Percentiles rank a stretch among this genome's conserved stretches.
Conservation (phyloP, 345 rosid genomes). For the Populus pruinosa region DNA sequence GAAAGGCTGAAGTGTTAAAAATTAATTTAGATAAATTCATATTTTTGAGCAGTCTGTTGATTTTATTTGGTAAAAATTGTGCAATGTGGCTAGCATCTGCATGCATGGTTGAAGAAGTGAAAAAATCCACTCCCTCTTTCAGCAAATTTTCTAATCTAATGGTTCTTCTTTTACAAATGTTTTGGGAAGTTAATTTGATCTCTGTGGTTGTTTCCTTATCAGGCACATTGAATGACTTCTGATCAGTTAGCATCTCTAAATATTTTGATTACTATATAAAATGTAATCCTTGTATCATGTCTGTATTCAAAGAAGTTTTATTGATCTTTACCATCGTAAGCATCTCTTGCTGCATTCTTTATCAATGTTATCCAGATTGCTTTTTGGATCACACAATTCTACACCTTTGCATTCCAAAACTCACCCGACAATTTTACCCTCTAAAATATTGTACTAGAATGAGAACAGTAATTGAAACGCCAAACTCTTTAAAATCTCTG, state of each 20-base stretch:
- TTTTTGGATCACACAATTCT: no score
- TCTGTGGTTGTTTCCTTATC: background rate
- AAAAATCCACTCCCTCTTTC: background rate
- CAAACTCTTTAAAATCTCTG: no score
- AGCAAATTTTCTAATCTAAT: background rate
- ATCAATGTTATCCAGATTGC: no score
- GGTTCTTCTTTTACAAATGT: background rate
- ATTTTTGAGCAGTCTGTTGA: background rate
- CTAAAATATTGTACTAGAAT: no score
- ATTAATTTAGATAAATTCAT: no score
- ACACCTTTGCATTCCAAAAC: no score
- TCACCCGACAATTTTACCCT: no score
- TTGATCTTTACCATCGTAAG: background rate
- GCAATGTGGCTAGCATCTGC: background rate
- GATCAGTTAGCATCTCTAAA: no score
- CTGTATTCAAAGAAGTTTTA: background rate
- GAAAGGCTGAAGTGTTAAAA: background rate
- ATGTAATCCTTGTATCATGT: background rate
- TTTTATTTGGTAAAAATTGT: background rate
- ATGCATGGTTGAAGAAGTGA: background rate
- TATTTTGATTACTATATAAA: background rate
- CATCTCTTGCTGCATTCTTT: background rate
- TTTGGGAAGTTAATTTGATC: background rate
- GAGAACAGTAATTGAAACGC: no score
- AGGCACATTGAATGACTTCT: background rate